Evolutionary conservation across 352 stramenopile species (phyloP), one percentile per base, ranked within the genome.

Genomic region (Aphanomyces stellatus): DNA sequence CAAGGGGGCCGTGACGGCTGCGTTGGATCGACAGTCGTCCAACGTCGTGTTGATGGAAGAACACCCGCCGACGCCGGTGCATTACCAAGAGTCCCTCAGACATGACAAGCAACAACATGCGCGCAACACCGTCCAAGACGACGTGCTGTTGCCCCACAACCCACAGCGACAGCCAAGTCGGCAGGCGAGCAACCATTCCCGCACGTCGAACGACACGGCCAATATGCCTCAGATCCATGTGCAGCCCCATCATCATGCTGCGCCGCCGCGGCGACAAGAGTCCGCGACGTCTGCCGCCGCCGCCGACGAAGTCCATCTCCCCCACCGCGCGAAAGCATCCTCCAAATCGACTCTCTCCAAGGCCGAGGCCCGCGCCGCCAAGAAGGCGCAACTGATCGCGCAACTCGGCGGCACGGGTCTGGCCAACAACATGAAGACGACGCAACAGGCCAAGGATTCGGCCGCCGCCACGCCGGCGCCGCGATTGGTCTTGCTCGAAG

Each of bases 331-430:
- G 4, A 5, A 33, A 53, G n/a, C 15, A 28, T 17, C 24, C 4
- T 24, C 37, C 25, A 53, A 51, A 43, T 15, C 34, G 19, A 19
- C 55, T 1, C 13, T n/a, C 3, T 60, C 60, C 22, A 57, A 55
- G 24, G 37, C 60, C 7, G 60, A 67, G 33, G 19, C 48, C 19
- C 41, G 60, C 1, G 60, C 60, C n/a, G 60, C 60, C 19, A 67
- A 57, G 28, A 67, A 67, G 57, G 60, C 60, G 11, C 19, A 17
- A 15, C 27, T 67, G n/a, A 67, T 67, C 42, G 33, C 48, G 24
- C 60, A 67, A 46, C 13, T 67, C n/a, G 49, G 60, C 17, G 30
- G 37, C 3, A 31, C 60, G 11, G n/a, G 43, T 7, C 11, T 49
- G 22, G 37, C 60, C 15, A 59, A 35, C 30, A 60, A 57, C 37